These are phyloP conservation scores for Endoconidiophora laricicola DNA, from an alignment of 2,329 filamentous ascomycete species.

Conservation along the genomic window DNA sequence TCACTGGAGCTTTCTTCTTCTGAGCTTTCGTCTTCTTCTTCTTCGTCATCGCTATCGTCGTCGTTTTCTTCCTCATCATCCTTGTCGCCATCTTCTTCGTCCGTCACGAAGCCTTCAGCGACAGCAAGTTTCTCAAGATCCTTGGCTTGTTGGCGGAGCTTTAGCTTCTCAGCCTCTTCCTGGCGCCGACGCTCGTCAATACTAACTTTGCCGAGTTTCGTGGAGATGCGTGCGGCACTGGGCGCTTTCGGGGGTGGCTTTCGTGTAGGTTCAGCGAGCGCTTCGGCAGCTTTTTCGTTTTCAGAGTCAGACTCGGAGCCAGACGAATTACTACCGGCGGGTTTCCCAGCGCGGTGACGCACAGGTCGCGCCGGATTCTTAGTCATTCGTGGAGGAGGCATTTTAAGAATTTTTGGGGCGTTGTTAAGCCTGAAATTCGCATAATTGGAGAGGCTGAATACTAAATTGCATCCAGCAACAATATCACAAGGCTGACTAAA, in stretches of 20 bases:
- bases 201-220: constrained; percentile 35
- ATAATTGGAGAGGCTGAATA: background rate
- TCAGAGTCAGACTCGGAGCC: constrained; percentile 33
- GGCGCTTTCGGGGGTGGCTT: constrained; percentile 39
- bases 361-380: constrained; percentile 69
- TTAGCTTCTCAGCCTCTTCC: constrained; percentile 30
- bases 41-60: constrained; percentile 25
- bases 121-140: constrained; percentile 30
- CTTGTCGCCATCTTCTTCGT: constrained; percentile 25
- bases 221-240: constrained; percentile 40
- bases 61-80: constrained; percentile 20
- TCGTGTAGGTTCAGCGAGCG: constrained; percentile 16
- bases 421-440: too few relatives aligned
- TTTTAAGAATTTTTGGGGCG: constrained; percentile 16
- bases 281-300: constrained; percentile 21
- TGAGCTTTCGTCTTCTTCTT: constrained; percentile 21
- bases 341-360: constrained; percentile 76
- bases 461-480: background rate
- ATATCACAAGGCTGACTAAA: constrained; percentile 4
- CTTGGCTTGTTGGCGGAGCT: constrained; percentile 19
- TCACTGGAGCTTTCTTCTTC: constrained; percentile 35
- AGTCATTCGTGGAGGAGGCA: constrained; percentile 77
- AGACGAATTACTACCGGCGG: constrained; percentile 38
- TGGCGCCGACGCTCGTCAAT: constrained; percentile 30
- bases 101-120: constrained; percentile 48